A percentile compares a stretch with the other conserved stretches of the same genome.
Evolutionary conservation across 208 protist genomes (phyloP).

Genomic region (Zelonia costaricensis): DNA sequence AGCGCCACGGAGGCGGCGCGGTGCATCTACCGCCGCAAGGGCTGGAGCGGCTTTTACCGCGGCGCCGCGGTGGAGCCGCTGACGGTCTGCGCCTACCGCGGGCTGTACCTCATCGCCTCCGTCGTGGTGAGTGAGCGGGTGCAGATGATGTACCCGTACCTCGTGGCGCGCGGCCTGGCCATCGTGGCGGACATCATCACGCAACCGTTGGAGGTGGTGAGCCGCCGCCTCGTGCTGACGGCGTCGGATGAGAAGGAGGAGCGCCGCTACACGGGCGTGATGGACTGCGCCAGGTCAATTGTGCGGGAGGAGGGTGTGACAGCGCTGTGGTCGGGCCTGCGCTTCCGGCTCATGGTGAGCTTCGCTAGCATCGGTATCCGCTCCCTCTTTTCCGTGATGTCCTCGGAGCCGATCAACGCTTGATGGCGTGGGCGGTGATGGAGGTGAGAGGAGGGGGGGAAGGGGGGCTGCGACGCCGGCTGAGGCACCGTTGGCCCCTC

Average conservation of each 20-base stretch:
- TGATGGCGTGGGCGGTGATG: too few relatives aligned
- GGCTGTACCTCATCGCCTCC: conserved; percentile 49
- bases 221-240: conserved; percentile 72
- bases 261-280: conserved; percentile 46
- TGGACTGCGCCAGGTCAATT: conserved; percentile 72
- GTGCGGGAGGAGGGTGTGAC: conserved; percentile 72
- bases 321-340: conserved; percentile 69
- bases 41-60: conserved; percentile 75
- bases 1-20: conserved; percentile 50
- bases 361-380: conserved; percentile 31
- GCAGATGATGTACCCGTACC: conserved; percentile 50
- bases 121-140: conserved; percentile 34
- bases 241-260: conserved; percentile 49
- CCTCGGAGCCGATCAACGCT: not conserved
- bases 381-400: conserved; percentile 13
- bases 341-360: conserved; percentile 43
- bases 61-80: conserved; percentile 62
- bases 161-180: conserved; percentile 50
- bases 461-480: too few relatives aligned
- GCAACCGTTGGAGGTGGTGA: conserved; percentile 83
- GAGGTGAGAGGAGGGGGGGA: too few relatives aligned
- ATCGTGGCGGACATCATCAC: conserved; percentile 61
- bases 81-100: conserved; percentile 66
- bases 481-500: too few relatives aligned
- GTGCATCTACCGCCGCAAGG: conserved; percentile 50